Evolutionary conservation across 148 eudicot genomes (phyloP).

Genomic region (Oxyria digyna): DNA sequence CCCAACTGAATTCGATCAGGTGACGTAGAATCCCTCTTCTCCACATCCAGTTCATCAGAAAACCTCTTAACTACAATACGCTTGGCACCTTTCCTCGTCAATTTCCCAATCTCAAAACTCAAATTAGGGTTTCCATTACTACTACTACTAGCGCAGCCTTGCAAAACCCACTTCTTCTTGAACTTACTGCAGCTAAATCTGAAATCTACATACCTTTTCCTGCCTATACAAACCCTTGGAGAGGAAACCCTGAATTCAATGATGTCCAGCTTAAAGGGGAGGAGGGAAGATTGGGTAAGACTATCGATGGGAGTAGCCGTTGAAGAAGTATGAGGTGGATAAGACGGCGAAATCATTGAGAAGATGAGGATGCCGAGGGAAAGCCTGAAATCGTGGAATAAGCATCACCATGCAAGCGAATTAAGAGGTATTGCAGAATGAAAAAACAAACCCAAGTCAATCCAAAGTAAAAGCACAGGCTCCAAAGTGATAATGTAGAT

Average conservation of each 20-base stretch:
- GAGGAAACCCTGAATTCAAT: background rate
- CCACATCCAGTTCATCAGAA: slow-evolving; percentile 29
- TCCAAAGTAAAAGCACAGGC: background rate
- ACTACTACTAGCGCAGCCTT: slow-evolving; percentile 27
- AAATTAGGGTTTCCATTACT: slow-evolving; percentile 25
- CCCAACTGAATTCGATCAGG: slow-evolving; percentile 27
- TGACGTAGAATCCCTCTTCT: slow-evolving; percentile 18
- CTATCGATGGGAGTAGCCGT: slow-evolving; percentile 1
- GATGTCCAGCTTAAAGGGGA: slow-evolving; percentile 1
- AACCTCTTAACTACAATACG: slow-evolving; percentile 33
- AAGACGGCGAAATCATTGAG: slow-evolving; percentile 6
- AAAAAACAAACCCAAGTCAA: background rate
- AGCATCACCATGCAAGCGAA: slow-evolving; percentile 5
- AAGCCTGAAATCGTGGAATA: slow-evolving; percentile 7
- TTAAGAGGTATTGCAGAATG: background rate
- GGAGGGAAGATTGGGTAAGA: background rate
- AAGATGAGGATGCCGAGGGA: background rate
- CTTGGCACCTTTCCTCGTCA: slow-evolving; percentile 37
- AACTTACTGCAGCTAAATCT: slow-evolving; percentile 2
- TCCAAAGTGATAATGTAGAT: background rate
- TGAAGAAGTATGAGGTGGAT: background rate
- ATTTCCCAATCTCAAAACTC: slow-evolving; percentile 26
- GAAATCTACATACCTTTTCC: slow-evolving; percentile 14
- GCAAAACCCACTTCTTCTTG: slow-evolving; percentile 10
- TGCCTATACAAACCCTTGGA: background rate